Evolutionary conservation across 345 rosid species (phyloP), one percentile per base, ranked within the genome.

Genomic region (Euclidium syriacum): DNA sequence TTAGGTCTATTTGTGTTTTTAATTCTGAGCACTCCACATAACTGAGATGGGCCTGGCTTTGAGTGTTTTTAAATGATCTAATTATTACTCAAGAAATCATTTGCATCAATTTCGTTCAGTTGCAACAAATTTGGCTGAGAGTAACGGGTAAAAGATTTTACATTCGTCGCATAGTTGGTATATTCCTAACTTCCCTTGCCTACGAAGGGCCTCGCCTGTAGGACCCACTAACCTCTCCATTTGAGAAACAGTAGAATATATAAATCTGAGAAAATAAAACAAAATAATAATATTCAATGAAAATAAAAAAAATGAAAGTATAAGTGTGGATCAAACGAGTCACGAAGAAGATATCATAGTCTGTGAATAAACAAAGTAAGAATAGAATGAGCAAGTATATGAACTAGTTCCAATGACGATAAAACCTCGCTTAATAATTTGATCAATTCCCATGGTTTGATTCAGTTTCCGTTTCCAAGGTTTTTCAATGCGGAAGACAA

Each of bases 331-430:
- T 68, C 53, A 36, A 69, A 60, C 62, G 68, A 61, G 68, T 61
- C 68, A 19, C 47, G 52, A 61, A 70, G 42, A 52, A 69, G 57
- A 44, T 44, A 61, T 58, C 65, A 48, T 67, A 39, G 52, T 59
- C 39, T 60, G 19, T 17, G 27, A 34, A 27, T 22, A 67, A 48
- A 15, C 17, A 20, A 68, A 58, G 19, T 10, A 15, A 44, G 14
- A 29, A 18, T 16, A 11, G 53, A 59, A 59, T 52, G 61, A 68
- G 34, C 66, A 51, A 33, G 7, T 33, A 11, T 30, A 40, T 1
- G 17, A 6, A 43, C 47, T 33, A 19, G 5, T 63, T 38, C 46
- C 3, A 11, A 36, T 33, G 49, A 43, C 32, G 5, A 52, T n/a
- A 34, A 58, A 52, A 6, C 7, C 54, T 69, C 41, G 7, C 49